These are phyloP conservation scores for Candida ficus DNA, from an alignment of 805 yeast genomes.

Conservation along the genomic window DNA sequence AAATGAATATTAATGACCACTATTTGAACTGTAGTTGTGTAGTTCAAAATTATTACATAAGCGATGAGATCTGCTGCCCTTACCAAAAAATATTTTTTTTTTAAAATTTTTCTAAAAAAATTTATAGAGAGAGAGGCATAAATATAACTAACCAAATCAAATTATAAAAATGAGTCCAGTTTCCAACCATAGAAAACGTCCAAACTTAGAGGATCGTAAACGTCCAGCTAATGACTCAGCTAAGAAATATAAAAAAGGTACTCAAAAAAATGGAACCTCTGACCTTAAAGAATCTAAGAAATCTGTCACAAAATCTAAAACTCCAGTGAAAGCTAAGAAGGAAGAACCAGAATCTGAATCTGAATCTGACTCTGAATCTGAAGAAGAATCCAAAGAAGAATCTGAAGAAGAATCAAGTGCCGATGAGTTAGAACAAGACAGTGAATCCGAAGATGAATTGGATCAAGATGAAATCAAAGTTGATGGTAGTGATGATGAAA, in stretches of 20 bases:
- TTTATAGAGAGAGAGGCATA: background rate
- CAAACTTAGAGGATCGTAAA: too few species aligned
- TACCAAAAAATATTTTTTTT: slow-evolving; percentile 5
- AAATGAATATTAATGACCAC: too few species aligned
- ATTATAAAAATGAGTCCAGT: slow-evolving; percentile 16
- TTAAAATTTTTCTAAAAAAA: slow-evolving; percentile 3
- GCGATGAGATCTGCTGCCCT: slow-evolving; percentile 9
- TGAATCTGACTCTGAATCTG: slow-evolving; percentile 22
- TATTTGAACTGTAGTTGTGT: too few species aligned
- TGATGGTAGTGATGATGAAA: slow-evolving; percentile 18
- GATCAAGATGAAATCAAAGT: slow-evolving; percentile 25
- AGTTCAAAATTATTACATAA: background rate
- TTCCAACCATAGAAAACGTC: too few species aligned
- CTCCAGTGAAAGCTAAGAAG: slow-evolving; percentile 9
- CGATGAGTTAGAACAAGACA: slow-evolving; percentile 26
- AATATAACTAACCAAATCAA: background rate
- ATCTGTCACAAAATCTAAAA: too few species aligned
- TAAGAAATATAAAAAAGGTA: too few species aligned
- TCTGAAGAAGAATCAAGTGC: slow-evolving; percentile 15
- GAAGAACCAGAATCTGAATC: slow-evolving; percentile 25
- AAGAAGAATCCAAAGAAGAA: slow-evolving; percentile 10
- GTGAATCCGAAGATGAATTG: slow-evolving; percentile 23
- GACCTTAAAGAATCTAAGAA: too few species aligned
- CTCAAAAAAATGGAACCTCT: too few species aligned
- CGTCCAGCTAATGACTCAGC: too few species aligned